A percentile compares a stretch with the other conserved stretches of the same genome.
phyloP scores from a whole-genome alignment of 495 filamentous ascomycete species.

The Hypoxylon lenormandii region DNA sequence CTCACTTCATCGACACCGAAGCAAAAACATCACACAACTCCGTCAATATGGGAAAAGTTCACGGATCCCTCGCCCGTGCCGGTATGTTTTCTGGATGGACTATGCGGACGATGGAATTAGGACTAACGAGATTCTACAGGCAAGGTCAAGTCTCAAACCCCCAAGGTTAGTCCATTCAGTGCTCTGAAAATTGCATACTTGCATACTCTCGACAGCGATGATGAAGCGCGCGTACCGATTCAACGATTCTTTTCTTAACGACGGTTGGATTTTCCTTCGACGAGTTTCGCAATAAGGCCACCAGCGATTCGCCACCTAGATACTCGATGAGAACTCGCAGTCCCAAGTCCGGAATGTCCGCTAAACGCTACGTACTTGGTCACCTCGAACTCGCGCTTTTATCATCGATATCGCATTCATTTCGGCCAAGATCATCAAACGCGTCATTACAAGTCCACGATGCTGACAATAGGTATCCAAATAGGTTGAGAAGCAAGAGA shows the following conservation, averaged over 20 bases:
- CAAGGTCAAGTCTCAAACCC: constrained; percentile 66
- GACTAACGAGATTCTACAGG: constrained; percentile 45
- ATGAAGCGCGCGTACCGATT: constrained; percentile 27
- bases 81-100: constrained; percentile 61
- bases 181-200: background rate
- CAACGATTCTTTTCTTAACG: constrained; percentile 7
- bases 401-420: constrained; percentile 14
- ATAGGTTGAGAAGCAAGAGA: constrained; percentile 89
- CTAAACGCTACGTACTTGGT: constrained; percentile 3
- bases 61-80: constrained; percentile 94
- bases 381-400: constrained; percentile 23
- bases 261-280: constrained; percentile 9
- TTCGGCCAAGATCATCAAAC: background rate
- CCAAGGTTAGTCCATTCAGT: constrained; percentile 44
- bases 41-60: constrained; percentile 83
- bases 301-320: constrained; percentile 24
- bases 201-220: background rate
- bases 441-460: background rate
- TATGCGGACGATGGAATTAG: constrained; percentile 8
- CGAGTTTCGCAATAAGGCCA: background rate
- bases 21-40: constrained; percentile 28
- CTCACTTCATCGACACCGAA: constrained; percentile 32
- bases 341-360: background rate
- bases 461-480: constrained; percentile 24
- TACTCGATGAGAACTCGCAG: constrained; percentile 11